phyloP scores from a whole-genome alignment of 768 basidiomycete genomes.

The Pulveroboletus ravenelii region DNA sequence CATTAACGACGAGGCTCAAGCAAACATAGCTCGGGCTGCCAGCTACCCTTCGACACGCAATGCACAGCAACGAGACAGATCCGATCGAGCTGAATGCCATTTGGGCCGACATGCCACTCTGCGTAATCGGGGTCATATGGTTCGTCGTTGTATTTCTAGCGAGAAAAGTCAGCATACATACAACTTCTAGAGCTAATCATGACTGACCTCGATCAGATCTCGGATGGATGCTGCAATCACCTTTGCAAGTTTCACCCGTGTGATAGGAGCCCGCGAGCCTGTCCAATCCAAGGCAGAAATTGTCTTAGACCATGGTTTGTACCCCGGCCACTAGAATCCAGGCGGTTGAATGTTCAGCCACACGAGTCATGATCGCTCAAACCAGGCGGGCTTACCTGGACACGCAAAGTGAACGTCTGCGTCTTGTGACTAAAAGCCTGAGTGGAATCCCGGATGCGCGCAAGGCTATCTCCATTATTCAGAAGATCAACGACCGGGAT shows the following conservation, averaged over 20 bases:
- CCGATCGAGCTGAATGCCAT: constrained; percentile 23
- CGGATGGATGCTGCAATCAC: constrained; percentile 68
- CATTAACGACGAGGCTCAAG: constrained; percentile 14
- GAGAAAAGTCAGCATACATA: constrained; percentile 7
- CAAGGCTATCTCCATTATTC: constrained; percentile 41
- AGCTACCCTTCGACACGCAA: constrained; percentile 75
- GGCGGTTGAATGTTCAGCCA: not conserved
- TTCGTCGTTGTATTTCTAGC: constrained; percentile 13
- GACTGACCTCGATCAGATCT: constrained; percentile 55
- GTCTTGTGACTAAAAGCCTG: constrained; percentile 58
- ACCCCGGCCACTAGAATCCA: constrained; percentile 67
- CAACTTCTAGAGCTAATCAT: not conserved
- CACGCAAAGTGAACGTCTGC: constrained; percentile 69
- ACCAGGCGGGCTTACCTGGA: constrained; percentile 47
- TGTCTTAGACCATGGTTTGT: constrained; percentile 67
- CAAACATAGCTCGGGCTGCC: constrained; percentile 71
- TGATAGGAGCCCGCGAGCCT: constrained; percentile 69
- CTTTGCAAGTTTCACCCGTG: constrained; percentile 66
- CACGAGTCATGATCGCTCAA: not conserved
- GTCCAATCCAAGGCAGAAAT: constrained; percentile 75
- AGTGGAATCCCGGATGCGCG: constrained; percentile 50
- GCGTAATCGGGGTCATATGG: constrained; percentile 7
- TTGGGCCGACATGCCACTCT: constrained; percentile 22
- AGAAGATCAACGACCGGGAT: constrained; percentile 60
- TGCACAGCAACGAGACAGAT: constrained; percentile 64